Evolutionary conservation across 768 basidiomycete genomes (phyloP).

Genomic region (Lactifluus subvellereus): DNA sequence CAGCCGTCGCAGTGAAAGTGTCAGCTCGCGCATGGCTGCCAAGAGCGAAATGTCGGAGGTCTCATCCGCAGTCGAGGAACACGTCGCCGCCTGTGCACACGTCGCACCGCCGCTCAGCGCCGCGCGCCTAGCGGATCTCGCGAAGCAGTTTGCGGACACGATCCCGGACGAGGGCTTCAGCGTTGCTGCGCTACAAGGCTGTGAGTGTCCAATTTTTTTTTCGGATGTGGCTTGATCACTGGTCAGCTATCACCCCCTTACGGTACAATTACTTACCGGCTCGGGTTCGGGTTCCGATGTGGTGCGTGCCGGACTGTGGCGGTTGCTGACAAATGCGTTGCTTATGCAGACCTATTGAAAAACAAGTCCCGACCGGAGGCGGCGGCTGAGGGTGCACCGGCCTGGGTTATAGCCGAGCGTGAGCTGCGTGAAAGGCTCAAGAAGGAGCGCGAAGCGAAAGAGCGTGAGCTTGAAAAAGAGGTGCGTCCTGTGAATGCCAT

Average conservation of each 20-base stretch:
- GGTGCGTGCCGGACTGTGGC: slow-evolving; percentile 25
- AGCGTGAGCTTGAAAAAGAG: slow-evolving; percentile 59
- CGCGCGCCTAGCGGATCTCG: slow-evolving; percentile 57
- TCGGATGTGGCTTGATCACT: slow-evolving; percentile 22
- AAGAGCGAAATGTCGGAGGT: slow-evolving; percentile 43
- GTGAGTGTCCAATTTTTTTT: slow-evolving; percentile 43
- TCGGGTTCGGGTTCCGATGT: slow-evolving; percentile 17
- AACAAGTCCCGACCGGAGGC: slow-evolving; percentile 79
- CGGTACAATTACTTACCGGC: slow-evolving; percentile 10
- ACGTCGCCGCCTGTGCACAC: slow-evolving; percentile 52
- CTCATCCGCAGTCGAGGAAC: slow-evolving; percentile 59
- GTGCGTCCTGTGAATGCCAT: slow-evolving; percentile 37
- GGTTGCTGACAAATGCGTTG: slow-evolving; percentile 23
- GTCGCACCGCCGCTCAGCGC: slow-evolving; percentile 61
- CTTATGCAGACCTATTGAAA: slow-evolving; percentile 59
- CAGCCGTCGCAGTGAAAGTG: slow-evolving; percentile 21
- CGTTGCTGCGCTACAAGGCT: slow-evolving; percentile 86
- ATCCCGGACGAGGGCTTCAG: slow-evolving; percentile 85
- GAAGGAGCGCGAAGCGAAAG: slow-evolving; percentile 68
- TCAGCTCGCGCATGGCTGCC: slow-evolving; percentile 24
- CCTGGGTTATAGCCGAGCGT: slow-evolving; percentile 73
- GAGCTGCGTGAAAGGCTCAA: slow-evolving; percentile 67
- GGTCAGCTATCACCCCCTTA: slow-evolving; percentile 22
- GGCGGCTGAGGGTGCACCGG: slow-evolving; percentile 58
- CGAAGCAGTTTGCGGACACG: slow-evolving; percentile 71